These are phyloP conservation scores for Boletus sensibilis DNA, from an alignment of 768 basidiomycete genomes.

Conservation along the genomic window DNA sequence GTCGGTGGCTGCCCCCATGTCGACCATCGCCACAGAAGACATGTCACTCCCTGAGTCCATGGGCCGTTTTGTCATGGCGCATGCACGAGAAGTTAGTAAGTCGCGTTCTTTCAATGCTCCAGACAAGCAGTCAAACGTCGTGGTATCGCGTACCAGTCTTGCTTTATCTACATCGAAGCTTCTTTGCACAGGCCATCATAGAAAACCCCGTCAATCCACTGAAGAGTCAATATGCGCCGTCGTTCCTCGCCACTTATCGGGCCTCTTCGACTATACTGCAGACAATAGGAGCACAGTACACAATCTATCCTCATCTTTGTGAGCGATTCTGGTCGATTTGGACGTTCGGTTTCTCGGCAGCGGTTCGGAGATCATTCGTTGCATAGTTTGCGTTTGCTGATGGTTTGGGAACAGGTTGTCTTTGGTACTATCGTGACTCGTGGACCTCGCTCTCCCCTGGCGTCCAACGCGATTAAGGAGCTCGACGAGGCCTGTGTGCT, in stretches of 20 bases:
- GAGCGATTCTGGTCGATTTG: conserved; percentile 62
- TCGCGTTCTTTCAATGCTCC: background rate
- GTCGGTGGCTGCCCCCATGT: conserved; percentile 29
- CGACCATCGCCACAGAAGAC: conserved; percentile 13
- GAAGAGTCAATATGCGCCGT: conserved; percentile 61
- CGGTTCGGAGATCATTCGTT: conserved; percentile 33
- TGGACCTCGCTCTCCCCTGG: conserved; percentile 66
- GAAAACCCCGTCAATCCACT: conserved; percentile 66
- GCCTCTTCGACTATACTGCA: conserved; percentile 57
- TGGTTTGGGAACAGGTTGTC: conserved; percentile 49
- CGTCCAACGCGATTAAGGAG: conserved; percentile 64
- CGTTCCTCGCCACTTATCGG: conserved; percentile 62
- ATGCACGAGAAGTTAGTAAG: conserved; percentile 39
- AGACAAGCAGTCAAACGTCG: conserved; percentile 1
- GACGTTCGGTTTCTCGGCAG: conserved; percentile 59
- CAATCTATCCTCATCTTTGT: conserved; percentile 44
- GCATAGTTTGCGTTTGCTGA: conserved; percentile 1
- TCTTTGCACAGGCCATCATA: conserved; percentile 71
- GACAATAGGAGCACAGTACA: conserved; percentile 48
- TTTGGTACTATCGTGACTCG: conserved; percentile 79
- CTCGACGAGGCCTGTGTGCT: conserved; percentile 65
- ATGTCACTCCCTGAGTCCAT: conserved; percentile 31
- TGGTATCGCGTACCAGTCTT: conserved; percentile 39
- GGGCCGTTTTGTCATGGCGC: conserved; percentile 38
- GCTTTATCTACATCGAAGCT: conserved; percentile 63